Evolutionary conservation across 2,329 filamentous ascomycete genomes (phyloP).

Genomic region (Cercospora beticola): DNA sequence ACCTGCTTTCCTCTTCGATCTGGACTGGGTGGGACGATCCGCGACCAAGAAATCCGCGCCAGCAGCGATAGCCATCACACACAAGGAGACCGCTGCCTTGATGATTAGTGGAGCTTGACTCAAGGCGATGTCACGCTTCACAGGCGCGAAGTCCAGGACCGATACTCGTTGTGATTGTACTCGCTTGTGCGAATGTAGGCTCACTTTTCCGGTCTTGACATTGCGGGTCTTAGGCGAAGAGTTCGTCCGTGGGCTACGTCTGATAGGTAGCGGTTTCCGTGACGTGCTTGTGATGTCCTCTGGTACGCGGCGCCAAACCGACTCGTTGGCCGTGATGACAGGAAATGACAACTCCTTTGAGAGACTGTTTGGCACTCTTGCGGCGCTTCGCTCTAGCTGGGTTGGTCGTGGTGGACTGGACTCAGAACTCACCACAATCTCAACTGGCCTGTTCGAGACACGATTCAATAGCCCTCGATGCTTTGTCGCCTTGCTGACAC

Average conservation of each 20-base stretch:
- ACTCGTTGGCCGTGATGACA: not conserved
- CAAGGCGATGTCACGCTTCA: not conserved
- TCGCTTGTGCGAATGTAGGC: not conserved
- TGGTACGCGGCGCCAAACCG: not conserved
- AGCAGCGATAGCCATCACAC: slow-evolving; percentile 9
- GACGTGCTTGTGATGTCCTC: not conserved
- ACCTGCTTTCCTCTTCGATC: not conserved
- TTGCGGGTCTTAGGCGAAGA: not conserved
- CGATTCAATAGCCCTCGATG: not conserved
- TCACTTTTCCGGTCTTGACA: not conserved
- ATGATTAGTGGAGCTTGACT: not conserved
- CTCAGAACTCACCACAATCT: not conserved
- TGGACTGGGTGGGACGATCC: not conserved
- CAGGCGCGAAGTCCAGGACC: not conserved
- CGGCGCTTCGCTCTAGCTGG: not conserved
- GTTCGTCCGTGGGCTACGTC: not conserved
- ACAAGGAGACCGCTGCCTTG: slow-evolving; percentile 3
- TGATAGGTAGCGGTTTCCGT: not conserved
- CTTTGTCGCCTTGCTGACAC: not conserved
- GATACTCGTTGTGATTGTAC: slow-evolving; percentile 2
- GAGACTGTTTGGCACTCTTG: not conserved
- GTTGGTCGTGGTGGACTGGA: not conserved
- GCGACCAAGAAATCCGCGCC: slow-evolving; percentile 4
- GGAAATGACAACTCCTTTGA: not conserved
- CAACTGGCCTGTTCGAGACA: not conserved